Evolutionary conservation across 73 alveolate genomes (phyloP).

Genomic region (Tetrahymena borealis): DNA sequence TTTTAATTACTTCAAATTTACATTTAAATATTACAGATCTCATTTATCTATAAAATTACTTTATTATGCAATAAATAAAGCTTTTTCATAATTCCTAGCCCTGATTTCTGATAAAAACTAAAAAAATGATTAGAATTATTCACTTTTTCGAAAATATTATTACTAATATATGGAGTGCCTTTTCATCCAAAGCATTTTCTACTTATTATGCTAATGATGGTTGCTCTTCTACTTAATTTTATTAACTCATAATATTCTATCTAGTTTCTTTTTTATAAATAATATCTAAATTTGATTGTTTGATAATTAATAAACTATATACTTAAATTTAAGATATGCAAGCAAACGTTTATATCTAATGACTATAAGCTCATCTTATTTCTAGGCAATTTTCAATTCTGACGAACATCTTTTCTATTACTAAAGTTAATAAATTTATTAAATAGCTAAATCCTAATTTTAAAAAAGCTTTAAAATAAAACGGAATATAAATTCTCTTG

Average conservation of each 20-base stretch:
- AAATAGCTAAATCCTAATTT: no score
- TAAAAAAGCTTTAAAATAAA: no score
- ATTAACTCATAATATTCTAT: neutral
- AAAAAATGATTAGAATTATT: neutral
- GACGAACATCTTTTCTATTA: no score
- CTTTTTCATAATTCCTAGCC: neutral
- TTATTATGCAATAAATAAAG: neutral
- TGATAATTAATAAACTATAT: neutral
- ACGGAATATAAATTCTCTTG: no score
- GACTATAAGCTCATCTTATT: no score
- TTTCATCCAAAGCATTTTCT: neutral
- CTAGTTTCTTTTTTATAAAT: neutral
- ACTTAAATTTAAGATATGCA: no score
- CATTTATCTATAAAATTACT: neutral
- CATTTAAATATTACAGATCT: neutral
- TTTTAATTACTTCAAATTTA: neutral
- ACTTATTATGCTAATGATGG: neutral
- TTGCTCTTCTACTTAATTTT: neutral
- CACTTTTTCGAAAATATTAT: neutral
- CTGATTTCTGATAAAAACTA: neutral
- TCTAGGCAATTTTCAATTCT: no score
- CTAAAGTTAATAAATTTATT: no score
- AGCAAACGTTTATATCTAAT: no score
- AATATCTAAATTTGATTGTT: neutral
- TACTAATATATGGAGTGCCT: neutral